Evolutionary conservation across 495 filamentous ascomycete genomes (phyloP).

Genomic region (Trichoderma erinaceum): DNA sequence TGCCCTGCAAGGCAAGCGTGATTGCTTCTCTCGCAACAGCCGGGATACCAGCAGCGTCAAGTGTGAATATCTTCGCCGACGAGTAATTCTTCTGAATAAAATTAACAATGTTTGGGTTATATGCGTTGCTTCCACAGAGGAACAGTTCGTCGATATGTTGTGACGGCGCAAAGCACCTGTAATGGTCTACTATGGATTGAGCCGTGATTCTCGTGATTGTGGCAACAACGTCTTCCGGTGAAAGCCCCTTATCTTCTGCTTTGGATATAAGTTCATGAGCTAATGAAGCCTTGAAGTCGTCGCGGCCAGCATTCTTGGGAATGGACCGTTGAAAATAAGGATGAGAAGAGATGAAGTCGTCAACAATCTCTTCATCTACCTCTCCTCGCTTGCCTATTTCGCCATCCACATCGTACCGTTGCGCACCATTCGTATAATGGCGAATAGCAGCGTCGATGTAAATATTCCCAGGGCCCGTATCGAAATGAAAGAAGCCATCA

Average conservation of each 20-base stretch:
- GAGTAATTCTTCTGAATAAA: constrained; percentile 46
- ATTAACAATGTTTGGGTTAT: constrained; percentile 50
- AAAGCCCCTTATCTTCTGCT: not conserved
- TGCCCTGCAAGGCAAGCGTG: constrained; percentile 51
- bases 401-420: constrained; percentile 45
- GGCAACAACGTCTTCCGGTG: constrained; percentile 41
- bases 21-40: constrained; percentile 52
- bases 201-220: constrained; percentile 54
- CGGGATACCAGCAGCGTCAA: constrained; percentile 49
- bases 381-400: constrained; percentile 47
- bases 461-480: constrained; percentile 44
- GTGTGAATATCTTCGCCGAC: constrained; percentile 43
- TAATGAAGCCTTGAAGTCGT: constrained; percentile 50
- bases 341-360: constrained; percentile 41
- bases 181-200: constrained; percentile 52
- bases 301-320: constrained; percentile 56
- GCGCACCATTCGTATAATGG: constrained; percentile 38
- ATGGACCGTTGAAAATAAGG: constrained; percentile 44
- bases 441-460: constrained; percentile 42
- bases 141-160: constrained; percentile 46
- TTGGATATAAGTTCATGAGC: constrained; percentile 39
- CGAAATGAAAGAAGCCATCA: constrained; percentile 46
- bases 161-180: constrained; percentile 43
- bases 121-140: constrained; percentile 55
- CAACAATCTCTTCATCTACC: constrained; percentile 48